phyloP scores from a whole-genome alignment of 192 early-diverging fungal genomes.

The Diversispora epigaea region DNA sequence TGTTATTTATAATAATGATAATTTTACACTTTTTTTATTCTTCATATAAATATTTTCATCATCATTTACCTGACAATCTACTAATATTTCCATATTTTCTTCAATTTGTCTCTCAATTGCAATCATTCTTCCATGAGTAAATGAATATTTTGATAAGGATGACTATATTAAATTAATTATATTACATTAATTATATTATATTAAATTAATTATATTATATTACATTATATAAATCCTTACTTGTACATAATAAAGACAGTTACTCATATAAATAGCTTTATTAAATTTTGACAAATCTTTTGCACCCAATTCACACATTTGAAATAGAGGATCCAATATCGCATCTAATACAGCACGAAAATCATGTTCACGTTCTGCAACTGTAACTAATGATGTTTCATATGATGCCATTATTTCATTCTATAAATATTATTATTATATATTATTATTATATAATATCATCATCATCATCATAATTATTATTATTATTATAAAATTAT shows the following conservation, averaged over 20 bases:
- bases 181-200: neutral
- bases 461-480: neutral
- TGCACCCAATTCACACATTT: slow-evolving; percentile 65
- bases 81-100: slow-evolving; percentile 60
- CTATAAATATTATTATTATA: slow-evolving; percentile 36
- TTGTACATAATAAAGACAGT: slow-evolving; percentile 73
- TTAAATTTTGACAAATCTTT: slow-evolving; percentile 55
- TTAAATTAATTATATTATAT: neutral
- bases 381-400: slow-evolving; percentile 64
- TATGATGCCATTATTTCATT: slow-evolving; percentile 82
- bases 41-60: neutral
- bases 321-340: slow-evolving; percentile 70
- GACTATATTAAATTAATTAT: slow-evolving; percentile 42
- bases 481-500: neutral
- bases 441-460: neutral
- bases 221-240: slow-evolving; percentile 40
- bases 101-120: slow-evolving; percentile 62
- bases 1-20: neutral
- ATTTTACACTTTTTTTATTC: too few species aligned
- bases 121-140: slow-evolving; percentile 59
- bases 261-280: slow-evolving; percentile 70
- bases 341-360: slow-evolving; percentile 68
- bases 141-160: slow-evolving; percentile 61
- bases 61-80: slow-evolving; percentile 60
- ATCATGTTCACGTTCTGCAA: slow-evolving; percentile 53